A percentile compares a stretch with the other conserved stretches of the same genome.
Conservation (phyloP, 2,329 filamentous ascomycete species). For the Ceratocystis huliohia region DNA sequence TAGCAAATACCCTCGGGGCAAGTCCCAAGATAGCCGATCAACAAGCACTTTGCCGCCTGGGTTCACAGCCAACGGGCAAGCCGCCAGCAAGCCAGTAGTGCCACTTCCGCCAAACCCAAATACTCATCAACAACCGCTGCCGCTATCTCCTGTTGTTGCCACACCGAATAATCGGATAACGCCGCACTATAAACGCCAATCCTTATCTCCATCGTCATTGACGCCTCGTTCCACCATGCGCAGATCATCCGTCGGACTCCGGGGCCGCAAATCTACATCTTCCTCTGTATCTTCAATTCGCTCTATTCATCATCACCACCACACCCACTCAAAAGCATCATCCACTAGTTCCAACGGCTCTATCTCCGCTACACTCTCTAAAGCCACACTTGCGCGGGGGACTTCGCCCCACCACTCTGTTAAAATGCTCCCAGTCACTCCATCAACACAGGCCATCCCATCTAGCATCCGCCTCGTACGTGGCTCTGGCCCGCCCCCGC, state of each 20-base stretch:
- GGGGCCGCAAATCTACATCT: slow-evolving; percentile 88
- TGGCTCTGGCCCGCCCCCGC: slow-evolving; percentile 38
- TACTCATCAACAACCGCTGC: slow-evolving; percentile 6
- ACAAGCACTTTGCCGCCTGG: slow-evolving; percentile 39
- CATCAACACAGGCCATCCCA: slow-evolving; percentile 61
- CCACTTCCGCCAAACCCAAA: slow-evolving; percentile 18
- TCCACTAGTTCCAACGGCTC: slow-evolving; percentile 77
- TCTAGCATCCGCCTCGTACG: slow-evolving; percentile 76
- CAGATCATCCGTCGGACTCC: slow-evolving; percentile 67
- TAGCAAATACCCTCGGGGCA: slow-evolving; percentile 33
- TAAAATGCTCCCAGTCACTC: slow-evolving; percentile 88
- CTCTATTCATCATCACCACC: slow-evolving; percentile 74
- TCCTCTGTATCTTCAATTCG: slow-evolving; percentile 89
- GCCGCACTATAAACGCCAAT: slow-evolving; percentile 54
- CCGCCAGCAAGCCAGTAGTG: slow-evolving; percentile 25
- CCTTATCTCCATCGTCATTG: slow-evolving; percentile 71
- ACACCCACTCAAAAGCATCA: slow-evolving; percentile 85
- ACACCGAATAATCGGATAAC: slow-evolving; percentile 18
- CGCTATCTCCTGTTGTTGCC: slow-evolving; percentile 14
- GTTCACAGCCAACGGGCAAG: slow-evolving; percentile 40
- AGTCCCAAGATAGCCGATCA: slow-evolving; percentile 22
- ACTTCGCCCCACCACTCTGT: slow-evolving; percentile 80
- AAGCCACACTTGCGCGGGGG: slow-evolving; percentile 48
- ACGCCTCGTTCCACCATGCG: slow-evolving; percentile 81
- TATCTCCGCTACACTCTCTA: slow-evolving; percentile 54